These are phyloP conservation scores for Sarocladium strictum DNA, from an alignment of 2,329 filamentous ascomycete genomes.

Conservation along the genomic window DNA sequence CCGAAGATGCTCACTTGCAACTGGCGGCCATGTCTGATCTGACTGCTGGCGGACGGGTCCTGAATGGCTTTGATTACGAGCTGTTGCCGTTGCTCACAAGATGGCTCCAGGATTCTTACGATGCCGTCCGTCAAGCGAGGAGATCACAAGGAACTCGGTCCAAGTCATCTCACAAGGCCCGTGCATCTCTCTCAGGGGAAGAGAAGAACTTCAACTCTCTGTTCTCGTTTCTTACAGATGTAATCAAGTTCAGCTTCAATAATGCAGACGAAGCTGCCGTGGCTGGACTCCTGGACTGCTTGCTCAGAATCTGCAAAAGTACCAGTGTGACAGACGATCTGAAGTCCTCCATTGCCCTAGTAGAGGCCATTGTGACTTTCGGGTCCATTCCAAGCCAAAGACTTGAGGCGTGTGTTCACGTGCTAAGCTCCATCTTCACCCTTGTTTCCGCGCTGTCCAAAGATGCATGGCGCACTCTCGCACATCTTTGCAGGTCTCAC, in stretches of 20 bases:
- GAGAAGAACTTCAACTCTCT: slow-evolving; percentile 58
- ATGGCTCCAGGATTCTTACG: slow-evolving; percentile 55
- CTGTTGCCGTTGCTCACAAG: slow-evolving; percentile 54
- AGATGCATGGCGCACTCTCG: slow-evolving; percentile 63
- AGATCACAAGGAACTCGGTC: background rate
- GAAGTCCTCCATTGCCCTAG: slow-evolving; percentile 58
- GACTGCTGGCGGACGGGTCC: slow-evolving; percentile 53
- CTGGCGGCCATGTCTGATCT: slow-evolving; percentile 58
- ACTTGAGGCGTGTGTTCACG: slow-evolving; percentile 60
- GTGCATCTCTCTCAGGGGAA: slow-evolving; percentile 38
- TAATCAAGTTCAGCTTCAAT: slow-evolving; percentile 72
- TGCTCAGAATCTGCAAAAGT: slow-evolving; percentile 62
- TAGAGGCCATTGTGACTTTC: slow-evolving; percentile 67
- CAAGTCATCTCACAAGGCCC: slow-evolving; percentile 36
- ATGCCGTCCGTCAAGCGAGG: slow-evolving; percentile 44
- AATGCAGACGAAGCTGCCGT: slow-evolving; percentile 58
- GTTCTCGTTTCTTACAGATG: slow-evolving; percentile 59
- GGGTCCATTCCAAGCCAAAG: slow-evolving; percentile 59
- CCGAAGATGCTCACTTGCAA: slow-evolving; percentile 61
- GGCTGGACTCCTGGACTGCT: slow-evolving; percentile 52
- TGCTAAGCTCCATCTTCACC: slow-evolving; percentile 67
- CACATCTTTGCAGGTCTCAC: slow-evolving; percentile 67
- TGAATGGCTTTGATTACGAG: slow-evolving; percentile 63
- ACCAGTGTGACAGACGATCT: slow-evolving; percentile 62
- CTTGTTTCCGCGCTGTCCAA: slow-evolving; percentile 56